phyloP scores from a whole-genome alignment of 345 rosid species.

The Salix suchowensis region DNA sequence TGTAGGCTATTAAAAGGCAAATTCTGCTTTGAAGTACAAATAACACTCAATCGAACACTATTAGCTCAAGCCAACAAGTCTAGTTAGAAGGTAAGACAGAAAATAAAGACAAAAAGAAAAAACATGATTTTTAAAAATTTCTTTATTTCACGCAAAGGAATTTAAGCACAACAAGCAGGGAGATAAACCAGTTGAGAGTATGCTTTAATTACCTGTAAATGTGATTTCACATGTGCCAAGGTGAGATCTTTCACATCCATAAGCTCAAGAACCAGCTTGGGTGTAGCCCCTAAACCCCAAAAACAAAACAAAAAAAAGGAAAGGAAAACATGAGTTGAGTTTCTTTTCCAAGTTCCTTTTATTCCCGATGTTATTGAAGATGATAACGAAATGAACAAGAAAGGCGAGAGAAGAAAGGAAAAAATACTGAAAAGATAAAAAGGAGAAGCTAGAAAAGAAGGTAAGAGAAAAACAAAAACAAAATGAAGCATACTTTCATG shows the following conservation, averaged over 20 bases:
- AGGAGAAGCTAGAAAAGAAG: too few relatives aligned
- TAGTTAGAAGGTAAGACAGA: neutral
- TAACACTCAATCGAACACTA: neutral
- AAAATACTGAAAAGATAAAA: neutral
- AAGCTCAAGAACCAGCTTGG: conserved; percentile 95
- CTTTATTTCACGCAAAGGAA: neutral
- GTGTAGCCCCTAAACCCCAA: conserved; percentile 71
- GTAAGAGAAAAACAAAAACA: neutral
- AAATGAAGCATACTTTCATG: conserved; percentile 71
- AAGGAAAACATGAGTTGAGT: conserved; percentile 11
- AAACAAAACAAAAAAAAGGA: neutral
- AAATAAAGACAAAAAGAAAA: neutral
- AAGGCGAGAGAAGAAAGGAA: neutral
- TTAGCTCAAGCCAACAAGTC: neutral
- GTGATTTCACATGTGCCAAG: conserved; percentile 97
- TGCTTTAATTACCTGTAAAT: conserved; percentile 63
- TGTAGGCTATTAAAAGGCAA: conserved; percentile 26
- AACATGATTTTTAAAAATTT: neutral
- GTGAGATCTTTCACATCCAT: conserved; percentile 99
- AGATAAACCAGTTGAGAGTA: neutral
- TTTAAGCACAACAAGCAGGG: neutral
- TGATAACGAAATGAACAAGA: neutral
- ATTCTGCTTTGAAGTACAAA: conserved; percentile 9
- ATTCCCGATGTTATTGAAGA: neutral
- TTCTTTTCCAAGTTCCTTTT: conserved; percentile 5